Conservation (phyloP, 1,284 basidiomycete species). For the Tilletia caries region DNA sequence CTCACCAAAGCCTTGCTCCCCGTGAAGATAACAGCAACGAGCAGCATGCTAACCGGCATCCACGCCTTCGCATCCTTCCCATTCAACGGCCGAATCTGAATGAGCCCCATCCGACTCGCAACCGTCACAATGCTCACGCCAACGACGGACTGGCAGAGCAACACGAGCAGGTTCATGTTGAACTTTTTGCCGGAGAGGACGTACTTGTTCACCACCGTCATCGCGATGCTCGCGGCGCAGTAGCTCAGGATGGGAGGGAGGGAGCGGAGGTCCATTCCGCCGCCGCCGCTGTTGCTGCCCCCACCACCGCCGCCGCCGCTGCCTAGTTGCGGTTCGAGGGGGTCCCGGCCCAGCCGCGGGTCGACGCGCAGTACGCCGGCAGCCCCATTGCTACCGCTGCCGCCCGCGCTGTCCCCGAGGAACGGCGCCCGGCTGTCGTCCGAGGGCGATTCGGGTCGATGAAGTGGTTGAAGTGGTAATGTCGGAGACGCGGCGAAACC, state of each 20-base stretch:
- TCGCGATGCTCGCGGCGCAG: constrained; percentile 88
- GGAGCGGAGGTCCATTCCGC: constrained; percentile 36
- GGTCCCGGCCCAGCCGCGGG: constrained; percentile 29
- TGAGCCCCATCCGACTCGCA: constrained; percentile 76
- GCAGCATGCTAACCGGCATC: constrained; percentile 88
- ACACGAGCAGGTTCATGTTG: constrained; percentile 92
- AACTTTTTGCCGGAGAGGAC: constrained; percentile 91
- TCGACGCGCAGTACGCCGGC: constrained; percentile 23
- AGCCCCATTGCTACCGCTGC: constrained; percentile 9
- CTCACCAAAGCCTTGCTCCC: constrained; percentile 89
- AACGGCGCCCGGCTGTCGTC: constrained; percentile 33
- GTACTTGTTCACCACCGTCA: constrained; percentile 99
- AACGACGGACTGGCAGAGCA: constrained; percentile 76
- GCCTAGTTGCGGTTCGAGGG: constrained; percentile 14
- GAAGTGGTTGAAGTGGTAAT: background rate
- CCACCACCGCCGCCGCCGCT: background rate
- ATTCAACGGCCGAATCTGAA: constrained; percentile 84
- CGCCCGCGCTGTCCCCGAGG: constrained; percentile 20
- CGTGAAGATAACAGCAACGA: constrained; percentile 95
- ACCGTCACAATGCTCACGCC: constrained; percentile 73
- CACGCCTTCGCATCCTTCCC: constrained; percentile 80
- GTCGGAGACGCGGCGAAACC: background rate
- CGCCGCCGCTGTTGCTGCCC: background rate
- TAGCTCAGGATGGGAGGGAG: constrained; percentile 81
- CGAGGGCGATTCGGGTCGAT: constrained; percentile 19